Conservation (phyloP, 768 basidiomycete genomes). For the Porpolomopsis calyptriformis region DNA sequence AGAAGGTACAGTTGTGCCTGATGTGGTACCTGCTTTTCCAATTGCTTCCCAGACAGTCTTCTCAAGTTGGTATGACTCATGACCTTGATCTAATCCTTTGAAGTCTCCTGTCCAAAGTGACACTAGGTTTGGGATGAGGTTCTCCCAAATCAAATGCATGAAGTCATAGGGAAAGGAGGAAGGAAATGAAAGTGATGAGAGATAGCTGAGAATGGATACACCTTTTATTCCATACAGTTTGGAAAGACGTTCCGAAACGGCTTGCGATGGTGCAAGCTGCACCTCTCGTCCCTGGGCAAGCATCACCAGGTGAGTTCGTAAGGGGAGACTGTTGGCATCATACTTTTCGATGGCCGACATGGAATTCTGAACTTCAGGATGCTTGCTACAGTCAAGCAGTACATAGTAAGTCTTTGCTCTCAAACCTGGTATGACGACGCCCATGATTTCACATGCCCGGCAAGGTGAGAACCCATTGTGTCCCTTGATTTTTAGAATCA, state of each 20-base stretch:
- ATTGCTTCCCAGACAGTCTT: conserved; percentile 20
- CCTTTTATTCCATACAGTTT: conserved; percentile 26
- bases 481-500: conserved; percentile 18
- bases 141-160: conserved; percentile 38
- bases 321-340: conserved; percentile 24
- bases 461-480: conserved; percentile 26
- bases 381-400: conserved; percentile 23
- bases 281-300: conserved; percentile 16
- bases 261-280: conserved; percentile 14
- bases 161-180: conserved; percentile 36
- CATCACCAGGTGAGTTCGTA: conserved; percentile 22
- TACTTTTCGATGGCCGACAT: conserved; percentile 9
- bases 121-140: conserved; percentile 31
- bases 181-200: conserved; percentile 27
- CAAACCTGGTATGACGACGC: conserved; percentile 9
- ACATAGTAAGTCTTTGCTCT: conserved; percentile 21
- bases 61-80: conserved; percentile 20
- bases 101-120: conserved; percentile 31
- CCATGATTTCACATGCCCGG: conserved; percentile 20
- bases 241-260: conserved; percentile 13
- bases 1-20: conserved; percentile 28
- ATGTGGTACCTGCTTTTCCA: conserved; percentile 19
- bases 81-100: conserved; percentile 27
- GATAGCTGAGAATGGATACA: conserved; percentile 19
- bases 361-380: conserved; percentile 12